Conservation (phyloP, 78 protist species). For the Chrysochromulina parva region DNA sequence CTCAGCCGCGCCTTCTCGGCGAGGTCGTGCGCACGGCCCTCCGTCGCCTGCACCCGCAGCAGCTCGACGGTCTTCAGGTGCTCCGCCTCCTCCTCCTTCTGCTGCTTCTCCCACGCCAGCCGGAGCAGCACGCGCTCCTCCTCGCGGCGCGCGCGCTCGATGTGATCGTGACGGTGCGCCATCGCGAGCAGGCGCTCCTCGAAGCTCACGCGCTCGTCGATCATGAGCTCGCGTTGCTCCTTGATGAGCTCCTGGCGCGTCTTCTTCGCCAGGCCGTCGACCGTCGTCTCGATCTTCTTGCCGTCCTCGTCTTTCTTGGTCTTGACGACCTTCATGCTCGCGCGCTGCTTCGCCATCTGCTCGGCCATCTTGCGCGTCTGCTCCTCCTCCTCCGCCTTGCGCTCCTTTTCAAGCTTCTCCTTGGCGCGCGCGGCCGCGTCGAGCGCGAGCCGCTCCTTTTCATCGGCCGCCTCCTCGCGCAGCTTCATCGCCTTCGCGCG, state of each 20-base stretch:
- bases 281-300: not conserved
- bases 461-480: not conserved
- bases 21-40: not conserved
- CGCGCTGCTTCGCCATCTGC: conserved; percentile 34
- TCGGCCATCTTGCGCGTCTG: conserved; percentile 25
- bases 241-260: not conserved
- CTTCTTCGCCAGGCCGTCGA: conserved; percentile 8
- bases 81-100: conserved; percentile 16
- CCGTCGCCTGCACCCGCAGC: not conserved
- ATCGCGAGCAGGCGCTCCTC: not conserved
- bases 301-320: not conserved
- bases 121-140: conserved; percentile 29
- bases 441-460: conserved; percentile 23
- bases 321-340: not conserved
- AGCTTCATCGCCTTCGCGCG: not conserved
- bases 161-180: conserved; percentile 21
- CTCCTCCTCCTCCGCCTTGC: conserved; percentile 35
- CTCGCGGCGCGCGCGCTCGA: conserved; percentile 64
- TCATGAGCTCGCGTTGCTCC: not conserved
- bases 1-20: not conserved
- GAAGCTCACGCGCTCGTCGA: not conserved
- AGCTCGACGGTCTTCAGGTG: not conserved
- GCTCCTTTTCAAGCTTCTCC: conserved; percentile 12
- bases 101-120: conserved; percentile 24
- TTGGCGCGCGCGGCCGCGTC: conserved; percentile 31